Conservation (phyloP, 495 filamentous ascomycete genomes). For the Xylaria longipes region DNA sequence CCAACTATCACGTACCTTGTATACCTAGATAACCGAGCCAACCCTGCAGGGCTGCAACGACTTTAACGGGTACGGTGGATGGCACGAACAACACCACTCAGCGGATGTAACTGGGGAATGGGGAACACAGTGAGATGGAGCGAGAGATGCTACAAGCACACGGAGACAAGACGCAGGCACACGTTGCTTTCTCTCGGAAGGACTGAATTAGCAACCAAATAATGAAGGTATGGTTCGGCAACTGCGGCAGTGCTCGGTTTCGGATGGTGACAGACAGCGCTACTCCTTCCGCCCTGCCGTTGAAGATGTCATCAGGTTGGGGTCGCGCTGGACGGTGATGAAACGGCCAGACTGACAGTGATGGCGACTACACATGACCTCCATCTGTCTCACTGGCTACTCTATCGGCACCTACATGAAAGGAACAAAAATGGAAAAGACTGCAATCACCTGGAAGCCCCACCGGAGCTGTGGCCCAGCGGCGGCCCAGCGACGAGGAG, state of each 20-base stretch:
- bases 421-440: background rate
- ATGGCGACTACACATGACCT: slow-evolving; percentile 3
- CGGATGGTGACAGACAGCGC: background rate
- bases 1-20: slow-evolving; percentile 37
- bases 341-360: background rate
- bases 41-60: slow-evolving; percentile 12
- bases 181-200: slow-evolving; percentile 20
- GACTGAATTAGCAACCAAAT: slow-evolving; percentile 13
- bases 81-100: slow-evolving; percentile 4
- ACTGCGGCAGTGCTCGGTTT: slow-evolving; percentile 14
- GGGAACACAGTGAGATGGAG: background rate
- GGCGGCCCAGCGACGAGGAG: background rate
- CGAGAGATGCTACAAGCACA: slow-evolving; percentile 21
- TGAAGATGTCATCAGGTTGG: background rate
- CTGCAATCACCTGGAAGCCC: slow-evolving; percentile 4
- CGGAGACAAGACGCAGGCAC: slow-evolving; percentile 15
- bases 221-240: slow-evolving; percentile 15
- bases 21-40: slow-evolving; percentile 20
- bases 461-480: background rate
- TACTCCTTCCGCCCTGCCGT: slow-evolving; percentile 14
- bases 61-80: slow-evolving; percentile 13
- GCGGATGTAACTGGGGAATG: background rate
- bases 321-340: background rate
- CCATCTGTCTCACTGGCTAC: background rate
- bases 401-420: slow-evolving; percentile 6